These are phyloP conservation scores for Ceriops tagal DNA, from an alignment of 345 rosid genomes.

Conservation along the genomic window DNA sequence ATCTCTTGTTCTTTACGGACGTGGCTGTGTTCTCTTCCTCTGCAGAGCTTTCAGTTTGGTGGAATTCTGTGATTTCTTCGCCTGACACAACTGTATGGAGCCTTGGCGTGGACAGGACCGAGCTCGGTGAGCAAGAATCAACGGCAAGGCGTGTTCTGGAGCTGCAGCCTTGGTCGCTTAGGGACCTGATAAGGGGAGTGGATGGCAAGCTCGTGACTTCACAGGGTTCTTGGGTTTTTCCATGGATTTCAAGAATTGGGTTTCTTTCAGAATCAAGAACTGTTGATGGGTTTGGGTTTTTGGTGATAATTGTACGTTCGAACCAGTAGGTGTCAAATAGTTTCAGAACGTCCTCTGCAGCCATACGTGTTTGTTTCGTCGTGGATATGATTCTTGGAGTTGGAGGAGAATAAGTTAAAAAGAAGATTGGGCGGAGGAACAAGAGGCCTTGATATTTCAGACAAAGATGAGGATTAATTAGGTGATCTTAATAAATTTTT, in stretches of 20 bases:
- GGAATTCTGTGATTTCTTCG: constrained; percentile 27
- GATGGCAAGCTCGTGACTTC: constrained; percentile 25
- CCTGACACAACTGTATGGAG: constrained; percentile 38
- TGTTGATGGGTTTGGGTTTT: constrained; percentile 8
- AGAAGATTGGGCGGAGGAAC: neutral
- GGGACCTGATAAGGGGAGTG: constrained; percentile 36
- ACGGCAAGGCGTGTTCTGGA: constrained; percentile 28
- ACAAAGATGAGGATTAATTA: neutral
- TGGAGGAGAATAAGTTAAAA: neutral
- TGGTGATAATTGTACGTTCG: constrained; percentile 29
- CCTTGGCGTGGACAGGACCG: constrained; percentile 37
- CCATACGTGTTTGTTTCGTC: constrained; percentile 21
- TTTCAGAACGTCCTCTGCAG: constrained; percentile 34
- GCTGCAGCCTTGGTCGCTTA: constrained; percentile 44
- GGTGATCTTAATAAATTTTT: neutral
- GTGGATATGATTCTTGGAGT: neutral
- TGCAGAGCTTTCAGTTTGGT: neutral
- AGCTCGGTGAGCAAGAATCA: constrained; percentile 38
- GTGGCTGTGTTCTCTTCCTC: constrained; percentile 12
- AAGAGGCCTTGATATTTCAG: neutral
- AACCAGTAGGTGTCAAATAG: constrained; percentile 56
- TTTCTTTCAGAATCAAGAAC: constrained; percentile 12
- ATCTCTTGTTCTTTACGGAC: neutral
- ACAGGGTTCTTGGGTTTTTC: neutral
- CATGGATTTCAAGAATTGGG: constrained; percentile 26